Conservation (phyloP, 1,284 basidiomycete genomes). For the Sporisorium scitamineum region DNA sequence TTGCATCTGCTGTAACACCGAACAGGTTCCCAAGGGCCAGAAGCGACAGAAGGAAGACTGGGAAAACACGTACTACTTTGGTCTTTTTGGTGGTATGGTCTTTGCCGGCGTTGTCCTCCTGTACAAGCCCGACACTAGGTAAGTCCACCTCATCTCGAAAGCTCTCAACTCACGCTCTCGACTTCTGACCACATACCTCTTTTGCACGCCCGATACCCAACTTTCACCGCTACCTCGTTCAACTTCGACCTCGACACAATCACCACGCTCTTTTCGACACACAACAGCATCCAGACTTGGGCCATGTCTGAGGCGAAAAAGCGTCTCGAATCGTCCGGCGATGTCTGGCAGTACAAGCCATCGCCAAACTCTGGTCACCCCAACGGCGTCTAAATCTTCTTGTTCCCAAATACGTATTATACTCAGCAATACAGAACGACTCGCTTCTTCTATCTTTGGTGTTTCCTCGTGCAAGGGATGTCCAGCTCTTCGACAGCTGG, state of each 20-base stretch:
- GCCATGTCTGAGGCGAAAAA: slow-evolving; percentile 67
- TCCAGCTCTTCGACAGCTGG: no score
- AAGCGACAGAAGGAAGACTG: slow-evolving; percentile 87
- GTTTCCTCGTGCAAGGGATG: neutral
- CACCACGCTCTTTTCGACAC: neutral
- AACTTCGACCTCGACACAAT: neutral
- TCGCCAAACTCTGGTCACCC: slow-evolving; percentile 65
- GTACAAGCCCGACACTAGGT: slow-evolving; percentile 97
- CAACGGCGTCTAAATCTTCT: slow-evolving; percentile 34
- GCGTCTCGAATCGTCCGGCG: slow-evolving; percentile 63
- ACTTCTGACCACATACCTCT: neutral
- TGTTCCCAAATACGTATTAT: neutral
- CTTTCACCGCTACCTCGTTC: neutral
- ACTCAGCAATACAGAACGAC: slow-evolving; percentile 17
- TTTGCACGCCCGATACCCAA: neutral
- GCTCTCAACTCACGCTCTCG: neutral
- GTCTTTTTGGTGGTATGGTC: slow-evolving; percentile 87
- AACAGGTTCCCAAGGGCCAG: slow-evolving; percentile 76
- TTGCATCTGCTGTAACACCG: neutral
- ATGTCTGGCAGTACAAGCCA: slow-evolving; percentile 67
- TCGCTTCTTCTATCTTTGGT: neutral
- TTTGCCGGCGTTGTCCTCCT: slow-evolving; percentile 82
- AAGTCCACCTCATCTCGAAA: slow-evolving; percentile 67
- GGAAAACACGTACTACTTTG: slow-evolving; percentile 72
- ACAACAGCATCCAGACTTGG: slow-evolving; percentile 63